Base-by-base conservation (phyloP, 1,284 basidiomycete species). In the Malassezia japonica region DNA sequence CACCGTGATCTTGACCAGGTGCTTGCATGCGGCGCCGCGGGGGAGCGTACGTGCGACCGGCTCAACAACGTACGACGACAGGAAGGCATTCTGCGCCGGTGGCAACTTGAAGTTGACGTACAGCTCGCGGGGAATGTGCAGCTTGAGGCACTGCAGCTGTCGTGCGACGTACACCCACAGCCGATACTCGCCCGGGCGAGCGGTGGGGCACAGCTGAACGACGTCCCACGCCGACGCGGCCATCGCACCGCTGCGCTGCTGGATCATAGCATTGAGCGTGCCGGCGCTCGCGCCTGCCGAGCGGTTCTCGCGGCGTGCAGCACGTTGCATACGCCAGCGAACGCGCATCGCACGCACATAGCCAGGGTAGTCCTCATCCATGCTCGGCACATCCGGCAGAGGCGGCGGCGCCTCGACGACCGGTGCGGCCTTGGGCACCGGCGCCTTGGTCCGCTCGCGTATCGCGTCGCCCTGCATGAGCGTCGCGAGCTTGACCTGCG, bases 51-150 rank as follows among this genome's bases (percentile, higher is more conserved):
- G 79, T 2, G 81, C 79, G 4, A 92, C 83, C 52, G 83, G 82
- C 59, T 87, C 84, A 54, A 79, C 80, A 10, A 79, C 72, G 72
- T 94, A 95, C 55, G 80, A 77, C 23, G 52, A 44, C 1, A 79
- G 76, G 75, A 94, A 92, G 6, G 83, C 76, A 4, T 77, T 78
- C 4, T 78, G 75, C 35, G 77, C 77, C 0, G 84, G 82, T 2
- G 78, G 73, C 1, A 78, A 78, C 69, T 91, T 85, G 59, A 94
- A 79, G 70, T 94, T 90, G 55, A 98, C 78, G 72, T 94, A 98
- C 72, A 96, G 92, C 66, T 90, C 82, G 43, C 91, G 81, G 0
- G 87, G 85, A 34, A 99, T 84, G 3, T 86, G 83, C 16, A 98
- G 77, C 8, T 85, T 83, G 28, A 94, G 79, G 12, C 83, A 78